Conservation (phyloP, 306 rosid species). For the Rubus parviflorus region DNA sequence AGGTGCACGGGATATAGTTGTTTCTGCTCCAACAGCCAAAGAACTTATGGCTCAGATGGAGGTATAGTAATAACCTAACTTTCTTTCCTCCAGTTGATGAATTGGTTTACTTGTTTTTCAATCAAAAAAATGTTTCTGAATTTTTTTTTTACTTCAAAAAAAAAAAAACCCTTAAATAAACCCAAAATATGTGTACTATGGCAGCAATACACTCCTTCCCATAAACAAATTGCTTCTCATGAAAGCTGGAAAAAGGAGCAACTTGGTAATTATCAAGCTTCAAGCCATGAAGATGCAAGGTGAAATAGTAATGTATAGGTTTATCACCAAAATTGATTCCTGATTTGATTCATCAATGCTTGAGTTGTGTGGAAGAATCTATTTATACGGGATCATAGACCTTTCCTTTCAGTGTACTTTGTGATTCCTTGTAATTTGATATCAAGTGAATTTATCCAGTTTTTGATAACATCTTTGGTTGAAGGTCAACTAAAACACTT, state of each 20-base stretch:
- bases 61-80: conserved; percentile 42
- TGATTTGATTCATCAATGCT: conserved; percentile 57
- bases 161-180: background rate
- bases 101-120: background rate
- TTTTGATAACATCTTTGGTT: conserved; percentile 30
- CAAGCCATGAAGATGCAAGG: conserved; percentile 49
- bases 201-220: conserved; percentile 77
- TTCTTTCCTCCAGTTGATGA: conserved; percentile 14
- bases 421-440: conserved; percentile 36
- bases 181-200: conserved; percentile 19
- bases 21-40: conserved; percentile 84
- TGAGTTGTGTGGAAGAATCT: conserved; percentile 45
- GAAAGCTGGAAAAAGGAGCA: conserved; percentile 89
- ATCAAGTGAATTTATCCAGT: conserved; percentile 28
- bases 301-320: conserved; percentile 40
- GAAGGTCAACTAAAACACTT: conserved; percentile 42
- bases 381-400: conserved; percentile 43
- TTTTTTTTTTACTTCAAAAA: background rate
- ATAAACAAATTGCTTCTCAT: conserved; percentile 63
- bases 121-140: background rate
- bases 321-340: conserved; percentile 37
- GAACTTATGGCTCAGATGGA: conserved; percentile 84
- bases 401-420: conserved; percentile 43
- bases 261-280: conserved; percentile 55
- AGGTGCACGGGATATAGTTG: conserved; percentile 67